phyloP scores from a whole-genome alignment of 1,284 basidiomycete genomes.

The Cutaneotrichosporon spelunceum region DNA sequence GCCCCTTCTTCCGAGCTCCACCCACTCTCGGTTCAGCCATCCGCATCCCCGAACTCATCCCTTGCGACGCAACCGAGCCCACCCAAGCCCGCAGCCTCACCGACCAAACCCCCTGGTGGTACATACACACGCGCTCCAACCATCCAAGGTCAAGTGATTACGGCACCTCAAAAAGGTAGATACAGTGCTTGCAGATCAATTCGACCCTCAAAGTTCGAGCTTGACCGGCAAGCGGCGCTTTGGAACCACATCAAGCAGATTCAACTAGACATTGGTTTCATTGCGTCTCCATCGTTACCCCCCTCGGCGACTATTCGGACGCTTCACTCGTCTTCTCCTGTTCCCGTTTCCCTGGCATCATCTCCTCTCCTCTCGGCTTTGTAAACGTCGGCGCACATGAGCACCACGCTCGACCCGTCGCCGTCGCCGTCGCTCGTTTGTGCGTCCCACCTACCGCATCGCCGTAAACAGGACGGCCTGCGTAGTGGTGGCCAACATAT shows the following conservation, averaged over 20 bases:
- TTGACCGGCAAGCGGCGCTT: not conserved
- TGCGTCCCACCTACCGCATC: not conserved
- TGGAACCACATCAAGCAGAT: not conserved
- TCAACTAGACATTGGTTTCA: not conserved
- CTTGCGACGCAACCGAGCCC: too few relatives aligned
- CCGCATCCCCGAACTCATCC: not conserved
- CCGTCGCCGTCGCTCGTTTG: constrained; percentile 5
- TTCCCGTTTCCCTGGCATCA: not conserved
- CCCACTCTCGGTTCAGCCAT: not conserved
- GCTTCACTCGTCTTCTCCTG: not conserved
- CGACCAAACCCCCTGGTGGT: too few relatives aligned
- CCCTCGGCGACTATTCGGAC: not conserved
- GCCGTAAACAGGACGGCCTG: not conserved
- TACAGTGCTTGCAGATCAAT: not conserved
- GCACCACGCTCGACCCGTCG: constrained; percentile 4
- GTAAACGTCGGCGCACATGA: constrained; percentile 1
- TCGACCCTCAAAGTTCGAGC: not conserved
- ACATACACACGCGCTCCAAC: not conserved
- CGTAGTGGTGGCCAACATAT: not conserved
- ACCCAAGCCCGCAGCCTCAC: too few relatives aligned
- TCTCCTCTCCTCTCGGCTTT: not conserved
- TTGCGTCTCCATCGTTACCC: not conserved
- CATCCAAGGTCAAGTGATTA: not conserved
- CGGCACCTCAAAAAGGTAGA: not conserved
- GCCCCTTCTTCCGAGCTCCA: not conserved